Evolutionary conservation across 306 rosid species (phyloP).

Genomic region (Cucurbita argyrosperma): DNA sequence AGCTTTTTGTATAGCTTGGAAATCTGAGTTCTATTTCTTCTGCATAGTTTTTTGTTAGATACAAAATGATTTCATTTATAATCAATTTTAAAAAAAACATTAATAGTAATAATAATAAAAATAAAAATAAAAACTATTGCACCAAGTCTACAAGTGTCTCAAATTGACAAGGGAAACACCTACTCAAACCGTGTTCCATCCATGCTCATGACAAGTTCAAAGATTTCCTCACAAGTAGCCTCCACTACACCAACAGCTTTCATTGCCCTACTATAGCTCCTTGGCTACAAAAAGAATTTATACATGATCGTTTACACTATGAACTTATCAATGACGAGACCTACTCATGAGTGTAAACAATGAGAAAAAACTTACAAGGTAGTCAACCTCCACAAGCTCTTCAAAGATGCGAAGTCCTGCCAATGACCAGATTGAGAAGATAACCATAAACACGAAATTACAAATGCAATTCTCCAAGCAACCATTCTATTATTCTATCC

Average conservation of each 20-base stretch:
- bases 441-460: not conserved
- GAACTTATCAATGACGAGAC: conserved; percentile 11
- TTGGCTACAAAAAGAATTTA: conserved; percentile 60
- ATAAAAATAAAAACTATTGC: not conserved
- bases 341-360: conserved; percentile 9
- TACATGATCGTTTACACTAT: conserved; percentile 13
- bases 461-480: conserved; percentile 7
- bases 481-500: conserved; percentile 2
- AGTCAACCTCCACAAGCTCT: conserved; percentile 93
- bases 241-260: conserved; percentile 99
- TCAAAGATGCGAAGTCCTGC: conserved; percentile 92
- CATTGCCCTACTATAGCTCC: conserved; percentile 98
- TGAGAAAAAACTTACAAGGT: conserved; percentile 55
- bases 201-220: conserved; percentile 99
- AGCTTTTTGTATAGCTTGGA: not conserved
- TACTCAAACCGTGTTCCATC: conserved; percentile 99
- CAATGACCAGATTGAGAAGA: conserved; percentile 13
- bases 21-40: not conserved
- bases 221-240: conserved; percentile 89
- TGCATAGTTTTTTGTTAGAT: not conserved
- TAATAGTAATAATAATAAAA: not conserved
- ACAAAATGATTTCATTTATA: not conserved
- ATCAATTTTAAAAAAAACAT: not conserved
- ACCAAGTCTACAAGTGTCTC: conserved; percentile 2
- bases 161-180: conserved; percentile 43